Evolutionary conservation across 805 yeast species (phyloP), one percentile per base, ranked within the genome.

Genomic region (Sugiyamaella valdiviana): DNA sequence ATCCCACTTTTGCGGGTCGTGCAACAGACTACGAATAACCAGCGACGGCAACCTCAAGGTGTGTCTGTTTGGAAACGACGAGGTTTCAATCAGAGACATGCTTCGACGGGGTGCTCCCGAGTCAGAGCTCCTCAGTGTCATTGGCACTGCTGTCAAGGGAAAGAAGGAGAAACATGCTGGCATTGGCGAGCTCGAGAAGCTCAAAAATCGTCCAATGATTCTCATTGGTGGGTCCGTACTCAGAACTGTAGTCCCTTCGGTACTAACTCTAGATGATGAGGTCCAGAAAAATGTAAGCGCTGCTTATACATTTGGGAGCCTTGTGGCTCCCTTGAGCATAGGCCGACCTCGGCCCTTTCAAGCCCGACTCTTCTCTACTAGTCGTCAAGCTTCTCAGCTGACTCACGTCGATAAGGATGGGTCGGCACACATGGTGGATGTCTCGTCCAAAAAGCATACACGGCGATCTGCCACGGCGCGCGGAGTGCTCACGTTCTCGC

Each of bases 141-240:
- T 77, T 43, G 75, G 74, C 2, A 53, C 57, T 29, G 76, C 80
- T 1, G 78, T 77, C 14, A 65, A 68, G 49, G 55, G 57, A 39
- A 77, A 77, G 55, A 73, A 70, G 60, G 75, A 67, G 47, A 71
- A 73, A 53, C 81, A 77, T 60, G 80, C 80, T 2, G 80, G 76
- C 2, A 54, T 76, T 45, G 77, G 70, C 26, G 73, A 68, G 42
- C 63, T 77, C 41, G 73, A 72, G 42, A 66, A 66, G 24, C 57
- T 69, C 63, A 72, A 75, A 38, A 77, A 77, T 57, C 59, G 81
- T 48, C 80, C 81, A 6, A 77, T 77, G 81, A 75, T 77, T 37
- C 57, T 77, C 51, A 77, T 77, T 49, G 81, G 81, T 53, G 81
- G 81, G 63, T 76, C 55, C 57, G 58, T 54, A 32, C 26, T 15